These are phyloP conservation scores for Termitomyces sp. DNA, from an alignment of 768 basidiomycete species.

Conservation along the genomic window DNA sequence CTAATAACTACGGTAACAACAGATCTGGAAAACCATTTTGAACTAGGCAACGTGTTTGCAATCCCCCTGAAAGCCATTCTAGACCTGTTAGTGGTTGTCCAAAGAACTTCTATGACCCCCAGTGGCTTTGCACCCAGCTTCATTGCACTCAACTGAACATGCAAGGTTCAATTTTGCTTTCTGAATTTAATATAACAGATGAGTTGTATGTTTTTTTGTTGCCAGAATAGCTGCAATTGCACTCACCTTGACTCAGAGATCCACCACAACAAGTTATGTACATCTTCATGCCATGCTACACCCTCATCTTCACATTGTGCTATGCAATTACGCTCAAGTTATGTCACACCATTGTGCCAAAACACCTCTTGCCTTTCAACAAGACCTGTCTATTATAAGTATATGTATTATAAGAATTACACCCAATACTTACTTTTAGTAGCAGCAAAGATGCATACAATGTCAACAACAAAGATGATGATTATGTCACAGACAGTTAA, in stretches of 20 bases:
- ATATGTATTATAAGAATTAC: too few species aligned
- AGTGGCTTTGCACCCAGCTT: background rate
- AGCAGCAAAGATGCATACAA: too few species aligned
- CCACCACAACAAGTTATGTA: background rate
- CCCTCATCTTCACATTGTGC: too few species aligned
- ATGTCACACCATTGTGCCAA: too few species aligned
- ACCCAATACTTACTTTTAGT: too few species aligned
- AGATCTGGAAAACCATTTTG: background rate
- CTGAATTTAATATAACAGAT: background rate
- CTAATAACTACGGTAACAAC: background rate
- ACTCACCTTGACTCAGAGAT: background rate
- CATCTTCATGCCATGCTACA: background rate
- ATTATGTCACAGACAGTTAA: too few species aligned
- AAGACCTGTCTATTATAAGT: too few species aligned
- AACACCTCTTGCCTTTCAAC: too few species aligned
- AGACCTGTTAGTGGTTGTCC: background rate
- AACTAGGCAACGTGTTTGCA: background rate
- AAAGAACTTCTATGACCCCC: background rate
- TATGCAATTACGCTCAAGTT: too few species aligned
- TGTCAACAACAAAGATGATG: too few species aligned
- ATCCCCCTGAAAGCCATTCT: background rate
- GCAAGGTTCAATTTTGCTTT: background rate
- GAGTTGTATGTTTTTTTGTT: too few species aligned
- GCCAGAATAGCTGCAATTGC: background rate
- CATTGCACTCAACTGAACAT: too few species aligned